Evolutionary conservation across 2,329 filamentous ascomycete genomes (phyloP).

Genomic region (Aspergillus neoniger): DNA sequence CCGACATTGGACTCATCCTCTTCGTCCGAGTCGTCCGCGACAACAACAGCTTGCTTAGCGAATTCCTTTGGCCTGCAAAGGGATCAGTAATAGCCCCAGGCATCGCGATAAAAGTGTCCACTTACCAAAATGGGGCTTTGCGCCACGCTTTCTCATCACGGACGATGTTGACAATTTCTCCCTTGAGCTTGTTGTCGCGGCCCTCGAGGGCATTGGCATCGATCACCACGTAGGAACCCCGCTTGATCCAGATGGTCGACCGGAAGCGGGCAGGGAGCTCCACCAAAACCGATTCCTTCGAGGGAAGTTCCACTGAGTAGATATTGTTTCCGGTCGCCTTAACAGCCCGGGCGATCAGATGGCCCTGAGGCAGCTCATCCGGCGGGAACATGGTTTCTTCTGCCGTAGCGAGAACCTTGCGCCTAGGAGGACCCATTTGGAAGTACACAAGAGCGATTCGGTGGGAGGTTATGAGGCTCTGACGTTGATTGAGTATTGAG

Average conservation of each 20-base stretch:
- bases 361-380: slow-evolving; percentile 51
- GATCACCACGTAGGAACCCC: slow-evolving; percentile 82
- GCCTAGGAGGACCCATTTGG: slow-evolving; percentile 72
- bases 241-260: slow-evolving; percentile 90
- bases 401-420: slow-evolving; percentile 74
- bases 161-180: slow-evolving; percentile 91
- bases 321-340: slow-evolving; percentile 87
- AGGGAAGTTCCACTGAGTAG: slow-evolving; percentile 75
- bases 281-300: slow-evolving; percentile 66
- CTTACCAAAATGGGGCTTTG: slow-evolving; percentile 82
- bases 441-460: not conserved
- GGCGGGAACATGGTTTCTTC: slow-evolving; percentile 69
- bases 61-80: slow-evolving; percentile 76
- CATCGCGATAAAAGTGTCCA: not conserved
- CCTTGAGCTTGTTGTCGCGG: slow-evolving; percentile 74
- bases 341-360: slow-evolving; percentile 73
- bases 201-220: slow-evolving; percentile 68
- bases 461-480: not conserved
- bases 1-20: slow-evolving; percentile 79
- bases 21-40: slow-evolving; percentile 71
- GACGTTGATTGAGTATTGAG: not conserved
- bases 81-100: slow-evolving; percentile 15
- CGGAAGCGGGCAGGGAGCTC: slow-evolving; percentile 85
- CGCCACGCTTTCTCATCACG: slow-evolving; percentile 89
- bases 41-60: slow-evolving; percentile 61